A percentile compares a stretch with the other conserved stretches of the same genome.
Evolutionary conservation across 352 stramenopile species (phyloP).

Genomic region (Phytophthora hybrid): DNA sequence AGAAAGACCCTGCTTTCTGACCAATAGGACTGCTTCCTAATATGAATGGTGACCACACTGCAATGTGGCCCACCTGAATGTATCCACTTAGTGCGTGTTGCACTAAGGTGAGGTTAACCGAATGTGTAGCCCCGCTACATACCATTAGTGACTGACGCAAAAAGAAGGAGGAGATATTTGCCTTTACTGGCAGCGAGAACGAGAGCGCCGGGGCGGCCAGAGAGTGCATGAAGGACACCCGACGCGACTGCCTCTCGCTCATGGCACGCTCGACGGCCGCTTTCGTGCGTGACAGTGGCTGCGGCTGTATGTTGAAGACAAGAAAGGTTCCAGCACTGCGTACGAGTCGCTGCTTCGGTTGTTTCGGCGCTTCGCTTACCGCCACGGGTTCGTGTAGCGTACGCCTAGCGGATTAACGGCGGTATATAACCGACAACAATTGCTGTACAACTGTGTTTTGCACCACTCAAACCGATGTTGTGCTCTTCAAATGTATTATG

Average conservation of each 20-base stretch:
- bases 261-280: neutral
- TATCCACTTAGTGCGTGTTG: too few species aligned
- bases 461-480: neutral
- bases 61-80: too few species aligned
- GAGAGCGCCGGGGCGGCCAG: neutral
- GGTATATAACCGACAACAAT: neutral
- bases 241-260: neutral
- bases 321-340: conserved; percentile 2
- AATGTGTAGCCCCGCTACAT: too few species aligned
- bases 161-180: neutral
- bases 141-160: neutral
- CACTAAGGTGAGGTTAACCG: too few species aligned
- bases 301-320: neutral
- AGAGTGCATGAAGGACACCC: conserved; percentile 9
- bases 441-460: neutral
- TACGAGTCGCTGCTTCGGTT: conserved; percentile 9
- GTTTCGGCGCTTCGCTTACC: conserved; percentile 5
- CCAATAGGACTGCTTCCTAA: too few species aligned
- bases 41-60: too few species aligned
- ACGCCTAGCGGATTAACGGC: conserved; percentile 9
- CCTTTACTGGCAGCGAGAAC: conserved; percentile 8
- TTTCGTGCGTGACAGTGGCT: conserved; percentile 11
- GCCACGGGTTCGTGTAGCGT: conserved; percentile 7
- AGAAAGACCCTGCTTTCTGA: too few species aligned
- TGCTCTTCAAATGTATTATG: neutral